Base-by-base conservation (phyloP, 2,329 filamentous ascomycete species). In the Xylaria sp. region DNA sequence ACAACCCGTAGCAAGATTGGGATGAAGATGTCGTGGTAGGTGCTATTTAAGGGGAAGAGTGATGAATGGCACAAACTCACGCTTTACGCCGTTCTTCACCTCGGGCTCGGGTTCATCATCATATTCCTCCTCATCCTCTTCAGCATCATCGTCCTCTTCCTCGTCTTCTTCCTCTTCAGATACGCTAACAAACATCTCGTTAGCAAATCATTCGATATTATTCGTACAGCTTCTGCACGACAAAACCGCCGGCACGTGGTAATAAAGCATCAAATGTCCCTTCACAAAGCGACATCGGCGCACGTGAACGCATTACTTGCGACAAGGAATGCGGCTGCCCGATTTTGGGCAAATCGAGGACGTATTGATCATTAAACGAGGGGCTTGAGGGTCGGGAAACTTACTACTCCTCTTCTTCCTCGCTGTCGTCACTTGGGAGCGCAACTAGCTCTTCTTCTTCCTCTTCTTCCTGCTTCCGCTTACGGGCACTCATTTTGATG, bases 341-440 rank as follows among this genome's bases (percentile, higher is more conserved):
- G 13, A 7, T 33, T 23, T 51, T 54, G 54, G 15, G 29, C 49
- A 8, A 52, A 54, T 29, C 37, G 33, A 38, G 21, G 15, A 49
- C 29, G 49, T 13, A 55, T 25, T 43, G 54, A 37, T 27, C 19
- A 35, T 49, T 58, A 25, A 38, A 55, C 17, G 43, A 52, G 27
- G 25, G n/a, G 44, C 25, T 23, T 55, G 47, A 33, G 25, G 19
- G 48, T 25, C 41, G 17, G 11, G 19, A 38, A 7, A 73, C 73
- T 71, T 68, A 75, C 73, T 73, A 72, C 48, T 75, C 73, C 53
- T 75, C 73, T 72, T 75, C 73, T 55, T 75, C 73, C 61, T 75
- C 73, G 29, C 72, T 74, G 58, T 73, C 72, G 37, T 75, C 73
- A 43, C 73, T 75, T 37, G 73, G 73, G 52, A 75, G 73, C 62